Evolutionary conservation across 2,329 filamentous ascomycete genomes (phyloP).

Genomic region (Cladosporium sphaerospermum): DNA sequence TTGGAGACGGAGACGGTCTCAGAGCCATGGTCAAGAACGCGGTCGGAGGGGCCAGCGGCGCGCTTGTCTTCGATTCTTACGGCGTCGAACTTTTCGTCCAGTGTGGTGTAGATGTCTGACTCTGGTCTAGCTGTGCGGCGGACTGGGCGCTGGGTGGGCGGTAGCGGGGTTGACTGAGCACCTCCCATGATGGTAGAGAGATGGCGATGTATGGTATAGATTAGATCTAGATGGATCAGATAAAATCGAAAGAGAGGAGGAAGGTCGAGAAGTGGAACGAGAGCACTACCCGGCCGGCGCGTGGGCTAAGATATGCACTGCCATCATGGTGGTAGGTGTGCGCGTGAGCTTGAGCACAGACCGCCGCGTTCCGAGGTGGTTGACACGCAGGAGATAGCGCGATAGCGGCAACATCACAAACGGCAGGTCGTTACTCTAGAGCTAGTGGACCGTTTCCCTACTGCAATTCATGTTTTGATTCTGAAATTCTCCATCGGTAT

Average conservation of each 20-base stretch:
- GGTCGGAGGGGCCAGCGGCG: slow-evolving; percentile 16
- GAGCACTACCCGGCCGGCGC: neutral
- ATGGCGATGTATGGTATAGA: too few species aligned
- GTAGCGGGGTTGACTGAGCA: slow-evolving; percentile 11
- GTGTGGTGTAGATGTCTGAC: slow-evolving; percentile 11
- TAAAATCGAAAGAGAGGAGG: neutral
- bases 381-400: too few species aligned
- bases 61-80: slow-evolving; percentile 24
- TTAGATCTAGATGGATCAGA: slow-evolving; percentile 8
- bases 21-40: slow-evolving; percentile 14
- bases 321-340: neutral
- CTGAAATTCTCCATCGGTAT: too few species aligned
- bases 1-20: slow-evolving; percentile 26
- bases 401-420: too few species aligned
- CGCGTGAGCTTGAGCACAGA: too few species aligned
- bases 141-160: neutral
- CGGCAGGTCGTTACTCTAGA: too few species aligned
- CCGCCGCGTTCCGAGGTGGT: too few species aligned
- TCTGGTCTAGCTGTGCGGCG: slow-evolving; percentile 1
- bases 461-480: too few species aligned
- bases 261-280: neutral
- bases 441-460: too few species aligned
- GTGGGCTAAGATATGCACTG: neutral
- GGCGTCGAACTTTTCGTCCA: slow-evolving; percentile 32
- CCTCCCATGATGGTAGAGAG: slow-evolving; percentile 12